These are phyloP conservation scores for Haematococcus lacustris DNA, from an alignment of 139 green algal species.

Conservation along the genomic window DNA sequence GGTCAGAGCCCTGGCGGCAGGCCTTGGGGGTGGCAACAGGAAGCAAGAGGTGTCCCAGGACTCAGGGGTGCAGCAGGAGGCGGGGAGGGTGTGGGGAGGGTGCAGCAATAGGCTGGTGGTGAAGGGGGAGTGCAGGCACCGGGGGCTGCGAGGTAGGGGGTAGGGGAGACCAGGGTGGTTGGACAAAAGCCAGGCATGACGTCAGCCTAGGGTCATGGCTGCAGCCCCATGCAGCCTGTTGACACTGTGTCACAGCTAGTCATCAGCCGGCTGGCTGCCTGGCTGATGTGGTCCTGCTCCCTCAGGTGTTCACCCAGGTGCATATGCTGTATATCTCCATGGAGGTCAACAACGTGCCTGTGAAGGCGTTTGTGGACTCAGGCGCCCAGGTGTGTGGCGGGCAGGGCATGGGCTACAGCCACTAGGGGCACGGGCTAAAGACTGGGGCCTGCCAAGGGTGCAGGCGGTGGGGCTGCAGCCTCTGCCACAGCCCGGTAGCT, in stretches of 20 bases:
- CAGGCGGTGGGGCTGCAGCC: background rate
- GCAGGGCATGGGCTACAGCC: background rate
- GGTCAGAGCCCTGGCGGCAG: conserved; percentile 10
- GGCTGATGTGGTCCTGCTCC: background rate
- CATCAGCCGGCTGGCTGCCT: background rate
- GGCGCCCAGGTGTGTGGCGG: conserved; percentile 49
- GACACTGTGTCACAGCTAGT: too few relatives aligned
- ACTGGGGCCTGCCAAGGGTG: background rate
- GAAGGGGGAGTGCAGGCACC: background rate
- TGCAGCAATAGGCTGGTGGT: background rate
- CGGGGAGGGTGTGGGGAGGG: background rate
- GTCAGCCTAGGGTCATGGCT: background rate
- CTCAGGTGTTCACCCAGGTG: conserved; percentile 52
- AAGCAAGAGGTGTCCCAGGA: background rate
- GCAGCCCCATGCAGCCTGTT: too few relatives aligned
- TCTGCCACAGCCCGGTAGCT: background rate
- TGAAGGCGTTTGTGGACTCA: conserved; percentile 78
- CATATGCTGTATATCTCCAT: conserved; percentile 84
- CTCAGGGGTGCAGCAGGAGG: background rate
- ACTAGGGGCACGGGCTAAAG: background rate
- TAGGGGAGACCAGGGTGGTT: background rate
- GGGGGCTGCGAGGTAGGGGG: background rate
- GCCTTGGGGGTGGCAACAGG: background rate
- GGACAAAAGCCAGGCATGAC: background rate
- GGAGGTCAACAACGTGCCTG: conserved; percentile 64